Evolutionary conservation across 2,329 filamentous ascomycete species (phyloP).

Genomic region (Furcasterigmium sp.): DNA sequence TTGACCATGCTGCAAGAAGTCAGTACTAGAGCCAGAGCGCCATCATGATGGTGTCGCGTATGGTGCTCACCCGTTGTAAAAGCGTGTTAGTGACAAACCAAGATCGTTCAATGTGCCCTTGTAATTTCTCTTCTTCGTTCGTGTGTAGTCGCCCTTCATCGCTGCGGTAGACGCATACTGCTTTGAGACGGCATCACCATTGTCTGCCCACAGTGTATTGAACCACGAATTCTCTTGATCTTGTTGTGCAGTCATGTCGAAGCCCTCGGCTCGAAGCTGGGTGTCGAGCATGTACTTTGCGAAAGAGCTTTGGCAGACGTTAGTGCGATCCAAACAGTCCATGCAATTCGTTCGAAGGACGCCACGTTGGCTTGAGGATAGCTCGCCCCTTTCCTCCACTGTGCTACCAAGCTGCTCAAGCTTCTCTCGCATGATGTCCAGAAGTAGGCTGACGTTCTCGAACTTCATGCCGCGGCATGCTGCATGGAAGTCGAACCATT

Average conservation of each 20-base stretch:
- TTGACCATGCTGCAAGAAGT: conserved; percentile 73
- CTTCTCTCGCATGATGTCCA: conserved; percentile 63
- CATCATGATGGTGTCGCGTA: background rate
- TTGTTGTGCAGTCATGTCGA: conserved; percentile 66
- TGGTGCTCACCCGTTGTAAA: conserved; percentile 56
- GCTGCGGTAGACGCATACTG: conserved; percentile 95
- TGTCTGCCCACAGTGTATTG: conserved; percentile 95
- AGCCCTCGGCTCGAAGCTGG: conserved; percentile 71
- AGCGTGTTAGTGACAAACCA: conserved; percentile 76
- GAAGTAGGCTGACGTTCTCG: conserved; percentile 80
- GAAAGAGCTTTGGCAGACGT: conserved; percentile 91
- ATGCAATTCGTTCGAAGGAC: conserved; percentile 95
- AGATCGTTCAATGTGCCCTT: conserved; percentile 88
- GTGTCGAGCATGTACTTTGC: conserved; percentile 75
- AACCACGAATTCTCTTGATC: conserved; percentile 88
- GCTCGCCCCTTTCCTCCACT: conserved; percentile 41
- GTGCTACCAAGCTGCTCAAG: conserved; percentile 70
- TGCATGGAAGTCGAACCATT: conserved; percentile 97
- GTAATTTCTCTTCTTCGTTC: conserved; percentile 85
- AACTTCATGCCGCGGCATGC: conserved; percentile 96
- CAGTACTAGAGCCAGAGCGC: background rate
- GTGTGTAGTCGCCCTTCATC: conserved; percentile 93
- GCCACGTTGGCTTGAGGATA: conserved; percentile 56
- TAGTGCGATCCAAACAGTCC: conserved; percentile 95
- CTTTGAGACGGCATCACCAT: conserved; percentile 90